A percentile compares a stretch with the other conserved stretches of the same genome.
Conservation (phyloP, 2,329 filamentous ascomycete genomes). For the Diaporthe humulicola region DNA sequence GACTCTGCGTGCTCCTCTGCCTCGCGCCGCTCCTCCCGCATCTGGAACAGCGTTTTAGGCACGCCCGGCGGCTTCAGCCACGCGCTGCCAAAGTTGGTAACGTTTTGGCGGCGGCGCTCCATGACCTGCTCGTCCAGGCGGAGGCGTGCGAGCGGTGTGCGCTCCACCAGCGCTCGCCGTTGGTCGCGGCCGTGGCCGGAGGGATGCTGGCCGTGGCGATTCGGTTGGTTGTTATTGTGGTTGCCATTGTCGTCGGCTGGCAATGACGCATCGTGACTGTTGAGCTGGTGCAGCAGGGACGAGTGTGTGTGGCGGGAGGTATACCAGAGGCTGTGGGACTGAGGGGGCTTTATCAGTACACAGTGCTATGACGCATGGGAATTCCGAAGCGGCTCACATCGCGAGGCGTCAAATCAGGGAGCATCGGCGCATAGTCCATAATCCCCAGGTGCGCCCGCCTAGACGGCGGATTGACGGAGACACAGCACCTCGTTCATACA, state of each 20-base stretch:
- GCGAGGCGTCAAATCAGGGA: slow-evolving; percentile 77
- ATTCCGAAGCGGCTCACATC: slow-evolving; percentile 66
- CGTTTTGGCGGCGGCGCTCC: slow-evolving; percentile 81
- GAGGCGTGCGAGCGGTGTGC: slow-evolving; percentile 77
- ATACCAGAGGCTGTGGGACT: slow-evolving; percentile 84
- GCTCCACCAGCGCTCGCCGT: slow-evolving; percentile 54
- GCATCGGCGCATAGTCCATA: slow-evolving; percentile 73
- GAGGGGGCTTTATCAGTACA: slow-evolving; percentile 42
- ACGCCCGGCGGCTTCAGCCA: slow-evolving; percentile 95
- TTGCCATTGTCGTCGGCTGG: slow-evolving; percentile 44
- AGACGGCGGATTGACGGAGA: neutral
- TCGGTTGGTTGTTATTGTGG: slow-evolving; percentile 46
- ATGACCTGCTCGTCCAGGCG: slow-evolving; percentile 82
- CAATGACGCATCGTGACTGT: slow-evolving; percentile 29
- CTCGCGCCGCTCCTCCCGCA: slow-evolving; percentile 90
- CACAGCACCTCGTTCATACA: neutral
- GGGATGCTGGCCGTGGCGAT: slow-evolving; percentile 42
- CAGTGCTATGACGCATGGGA: neutral
- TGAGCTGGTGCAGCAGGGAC: slow-evolving; percentile 37
- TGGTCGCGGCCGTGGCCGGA: slow-evolving; percentile 55
- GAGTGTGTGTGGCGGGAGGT: slow-evolving; percentile 70
- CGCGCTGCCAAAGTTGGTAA: slow-evolving; percentile 86
- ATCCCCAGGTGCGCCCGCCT: slow-evolving; percentile 40
- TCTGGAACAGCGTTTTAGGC: slow-evolving; percentile 88
- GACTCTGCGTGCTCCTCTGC: slow-evolving; percentile 86